Base-by-base conservation (phyloP, 306 rosid genomes). In the Rosa rugosa region DNA sequence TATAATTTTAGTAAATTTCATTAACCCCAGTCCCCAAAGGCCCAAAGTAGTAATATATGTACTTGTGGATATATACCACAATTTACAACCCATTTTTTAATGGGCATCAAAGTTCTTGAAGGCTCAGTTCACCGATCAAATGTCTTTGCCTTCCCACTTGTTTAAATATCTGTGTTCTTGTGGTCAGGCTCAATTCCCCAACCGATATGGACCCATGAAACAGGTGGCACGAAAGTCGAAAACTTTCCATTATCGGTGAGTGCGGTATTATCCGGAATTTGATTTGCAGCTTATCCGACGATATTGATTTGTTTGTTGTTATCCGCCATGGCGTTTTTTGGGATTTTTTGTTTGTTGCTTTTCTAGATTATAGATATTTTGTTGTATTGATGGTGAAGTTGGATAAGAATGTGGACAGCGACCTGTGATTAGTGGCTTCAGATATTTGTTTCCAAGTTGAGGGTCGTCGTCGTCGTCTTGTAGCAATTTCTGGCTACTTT, bases 351-450 rank as follows among this genome's bases (percentile, higher is more conserved):
- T n/a, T n/a, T n/a, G n/a, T n/a, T n/a, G n/a, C n/a, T n/a, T n/a
- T n/a, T n/a, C n/a, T n/a, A n/a, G n/a, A n/a, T 13, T 50, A 13
- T 13, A 31, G 77, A 75, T 80, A 62, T 57, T 64, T 72, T 62
- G 22, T 71, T 71, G 25, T 80, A 23, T 75, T 50, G 69, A 46
- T 57, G n/a, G 49, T 60, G 70, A 69, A 74, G 44, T 71, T 74
- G 60, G 85, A 85, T 85, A 78, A 79, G 83, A 57, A 23, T 67
- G 76, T 46, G 79, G 83, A 84, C 14, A 75, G 80, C 62, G 83
- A 79, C 66, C 16, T 72, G 79, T 53, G 73, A 50, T 49, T 67
- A 2, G 67, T 42, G 73, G 77, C 9, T 63, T 74, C 42, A 49
- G 79, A 80, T 77, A 72, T 81, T 77, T 82, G 60, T 53, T 44